Evolutionary conservation across 1,139 yeast genomes (phyloP).

Genomic region (Scheffersomyces stambukii): DNA sequence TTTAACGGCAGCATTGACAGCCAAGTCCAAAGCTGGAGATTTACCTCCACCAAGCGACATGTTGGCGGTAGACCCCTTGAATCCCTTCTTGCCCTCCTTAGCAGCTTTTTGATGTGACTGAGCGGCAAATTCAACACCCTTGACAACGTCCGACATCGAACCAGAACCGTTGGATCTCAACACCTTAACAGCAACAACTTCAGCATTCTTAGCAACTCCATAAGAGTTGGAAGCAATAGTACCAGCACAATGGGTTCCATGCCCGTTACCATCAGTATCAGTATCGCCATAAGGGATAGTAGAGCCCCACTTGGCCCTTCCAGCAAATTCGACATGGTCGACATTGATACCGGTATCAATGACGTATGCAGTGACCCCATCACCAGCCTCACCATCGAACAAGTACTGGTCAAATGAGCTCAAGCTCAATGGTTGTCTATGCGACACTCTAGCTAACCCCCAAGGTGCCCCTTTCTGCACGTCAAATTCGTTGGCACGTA

Average conservation of each 20-base stretch:
- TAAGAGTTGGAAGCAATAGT: slow-evolving; percentile 70
- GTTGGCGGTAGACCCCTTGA: slow-evolving; percentile 84
- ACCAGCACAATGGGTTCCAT: slow-evolving; percentile 90
- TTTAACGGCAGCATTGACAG: slow-evolving; percentile 78
- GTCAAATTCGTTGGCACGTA: slow-evolving; percentile 57
- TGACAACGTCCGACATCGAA: slow-evolving; percentile 74
- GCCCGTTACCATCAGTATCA: slow-evolving; percentile 91
- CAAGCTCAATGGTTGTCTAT: slow-evolving; percentile 69
- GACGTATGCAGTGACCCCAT: slow-evolving; percentile 88
- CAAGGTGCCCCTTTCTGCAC: slow-evolving; percentile 86
- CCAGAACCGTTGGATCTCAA: slow-evolving; percentile 76
- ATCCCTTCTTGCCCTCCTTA: slow-evolving; percentile 55
- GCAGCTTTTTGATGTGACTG: slow-evolving; percentile 57
- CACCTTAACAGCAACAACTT: slow-evolving; percentile 74
- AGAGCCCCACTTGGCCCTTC: slow-evolving; percentile 93
- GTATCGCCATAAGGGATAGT: slow-evolving; percentile 82
- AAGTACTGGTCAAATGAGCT: slow-evolving; percentile 83
- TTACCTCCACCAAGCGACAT: slow-evolving; percentile 90
- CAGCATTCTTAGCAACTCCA: slow-evolving; percentile 77
- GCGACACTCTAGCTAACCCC: slow-evolving; percentile 95
- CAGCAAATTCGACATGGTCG: slow-evolving; percentile 77
- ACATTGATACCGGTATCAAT: slow-evolving; percentile 91
- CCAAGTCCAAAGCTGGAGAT: slow-evolving; percentile 74
- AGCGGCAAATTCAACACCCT: slow-evolving; percentile 78
- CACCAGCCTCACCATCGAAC: slow-evolving; percentile 80